Evolutionary conservation across 2,329 filamentous ascomycete genomes (phyloP).

Genomic region (Hypomyces perniciosus): DNA sequence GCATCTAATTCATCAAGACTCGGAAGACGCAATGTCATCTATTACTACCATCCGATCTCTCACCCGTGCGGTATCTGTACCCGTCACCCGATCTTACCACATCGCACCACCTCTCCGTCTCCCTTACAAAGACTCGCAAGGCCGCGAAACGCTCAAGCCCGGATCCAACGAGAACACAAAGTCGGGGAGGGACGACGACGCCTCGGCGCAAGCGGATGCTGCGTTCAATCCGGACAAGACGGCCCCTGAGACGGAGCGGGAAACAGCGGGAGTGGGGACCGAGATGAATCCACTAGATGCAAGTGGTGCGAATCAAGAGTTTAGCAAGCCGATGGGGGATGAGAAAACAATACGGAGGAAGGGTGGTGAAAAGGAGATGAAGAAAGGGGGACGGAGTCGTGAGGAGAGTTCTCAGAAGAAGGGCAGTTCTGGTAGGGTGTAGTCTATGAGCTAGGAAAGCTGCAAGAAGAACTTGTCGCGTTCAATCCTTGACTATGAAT

Average conservation of each 20-base stretch:
- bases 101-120: constrained; percentile 19
- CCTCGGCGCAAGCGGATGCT: constrained; percentile 48
- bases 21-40: constrained; percentile 10
- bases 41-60: constrained; percentile 15
- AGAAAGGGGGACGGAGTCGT: constrained; percentile 30
- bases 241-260: constrained; percentile 55
- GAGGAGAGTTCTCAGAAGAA: constrained; percentile 27
- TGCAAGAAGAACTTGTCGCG: neutral
- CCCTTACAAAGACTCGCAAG: constrained; percentile 47
- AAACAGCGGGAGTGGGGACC: constrained; percentile 31
- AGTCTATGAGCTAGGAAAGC: neutral
- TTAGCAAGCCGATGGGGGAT: constrained; percentile 35
- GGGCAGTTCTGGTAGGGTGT: constrained; percentile 12
- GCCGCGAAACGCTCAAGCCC: constrained; percentile 59
- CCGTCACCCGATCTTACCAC: constrained; percentile 27
- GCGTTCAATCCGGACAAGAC: constrained; percentile 67
- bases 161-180: constrained; percentile 61
- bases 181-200: constrained; percentile 58
- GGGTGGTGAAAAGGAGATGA: constrained; percentile 28
- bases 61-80: constrained; percentile 10
- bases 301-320: constrained; percentile 39
- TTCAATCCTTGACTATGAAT: neutral
- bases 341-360: constrained; percentile 29
- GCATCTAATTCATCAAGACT: neutral
- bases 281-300: constrained; percentile 31